These are phyloP conservation scores for Leccinum cinnamomeum DNA, from an alignment of 1,284 basidiomycete species.

Conservation along the genomic window DNA sequence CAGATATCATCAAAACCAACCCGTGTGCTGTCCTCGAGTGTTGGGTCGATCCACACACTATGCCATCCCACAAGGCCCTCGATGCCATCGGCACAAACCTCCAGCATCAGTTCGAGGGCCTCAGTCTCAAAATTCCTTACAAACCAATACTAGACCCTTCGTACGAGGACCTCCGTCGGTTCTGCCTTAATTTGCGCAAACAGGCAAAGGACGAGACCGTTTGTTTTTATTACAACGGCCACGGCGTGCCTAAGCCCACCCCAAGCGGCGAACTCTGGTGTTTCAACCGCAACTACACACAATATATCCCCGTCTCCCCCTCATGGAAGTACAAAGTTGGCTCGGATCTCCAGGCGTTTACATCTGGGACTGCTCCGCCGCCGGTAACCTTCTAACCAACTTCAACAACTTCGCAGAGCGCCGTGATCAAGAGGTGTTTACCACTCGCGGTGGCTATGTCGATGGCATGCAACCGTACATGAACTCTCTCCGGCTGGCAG, in stretches of 20 bases:
- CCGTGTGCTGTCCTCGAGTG: slow-evolving; percentile 95
- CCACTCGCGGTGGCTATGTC: slow-evolving; percentile 57
- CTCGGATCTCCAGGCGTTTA: slow-evolving; percentile 94
- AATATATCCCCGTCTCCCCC: slow-evolving; percentile 93
- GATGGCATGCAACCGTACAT: slow-evolving; percentile 74
- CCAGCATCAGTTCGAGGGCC: slow-evolving; percentile 94
- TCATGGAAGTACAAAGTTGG: slow-evolving; percentile 93
- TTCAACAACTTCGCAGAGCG: slow-evolving; percentile 87
- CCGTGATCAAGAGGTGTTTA: slow-evolving; percentile 76
- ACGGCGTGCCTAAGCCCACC: slow-evolving; percentile 97
- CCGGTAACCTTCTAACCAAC: slow-evolving; percentile 90
- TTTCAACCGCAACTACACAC: slow-evolving; percentile 97
- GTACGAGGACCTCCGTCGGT: slow-evolving; percentile 91
- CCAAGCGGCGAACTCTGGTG: slow-evolving; percentile 98
- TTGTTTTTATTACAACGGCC: slow-evolving; percentile 98
- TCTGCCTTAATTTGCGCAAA: slow-evolving; percentile 84
- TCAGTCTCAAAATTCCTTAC: slow-evolving; percentile 89
- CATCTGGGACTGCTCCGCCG: slow-evolving; percentile 98
- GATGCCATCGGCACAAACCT: slow-evolving; percentile 91
- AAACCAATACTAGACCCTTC: slow-evolving; percentile 94
- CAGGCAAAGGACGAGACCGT: slow-evolving; percentile 93
- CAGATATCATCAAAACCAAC: slow-evolving; percentile 95
- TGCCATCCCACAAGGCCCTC: slow-evolving; percentile 86
- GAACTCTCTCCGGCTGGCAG: slow-evolving; percentile 94
- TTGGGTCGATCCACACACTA: slow-evolving; percentile 94